Percentiles rank a stretch among this genome's conserved stretches.
Evolutionary conservation across 2,329 filamentous ascomycete genomes (phyloP).

Genomic region (Talaromyces funiculosus): DNA sequence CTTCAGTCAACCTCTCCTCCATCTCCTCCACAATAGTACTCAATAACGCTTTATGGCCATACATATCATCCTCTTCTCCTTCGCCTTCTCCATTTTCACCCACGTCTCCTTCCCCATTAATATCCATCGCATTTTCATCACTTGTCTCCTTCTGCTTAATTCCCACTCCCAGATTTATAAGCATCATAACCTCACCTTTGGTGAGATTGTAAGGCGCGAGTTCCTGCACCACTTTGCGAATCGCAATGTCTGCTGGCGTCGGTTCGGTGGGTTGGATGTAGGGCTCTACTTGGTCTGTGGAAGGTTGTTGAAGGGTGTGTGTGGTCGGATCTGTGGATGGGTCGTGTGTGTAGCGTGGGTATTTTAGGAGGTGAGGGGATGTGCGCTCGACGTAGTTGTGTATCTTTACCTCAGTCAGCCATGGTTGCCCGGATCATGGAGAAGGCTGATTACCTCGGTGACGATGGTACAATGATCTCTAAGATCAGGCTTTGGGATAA

Average conservation of each 20-base stretch:
- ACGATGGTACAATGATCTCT: conserved; percentile 43
- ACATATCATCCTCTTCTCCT: conserved; percentile 22
- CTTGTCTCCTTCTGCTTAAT: conserved; percentile 4
- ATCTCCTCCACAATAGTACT: conserved; percentile 40
- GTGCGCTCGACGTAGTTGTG: conserved; percentile 38
- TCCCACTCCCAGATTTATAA: conserved; percentile 43
- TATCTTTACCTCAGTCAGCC: conserved; percentile 23
- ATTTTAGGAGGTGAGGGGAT: conserved; percentile 35
- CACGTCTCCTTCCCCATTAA: conserved; percentile 15
- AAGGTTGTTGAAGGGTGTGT: conserved; percentile 15
- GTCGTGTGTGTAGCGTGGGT: conserved; percentile 28
- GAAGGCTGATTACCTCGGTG: conserved; percentile 33
- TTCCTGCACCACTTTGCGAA: conserved; percentile 32
- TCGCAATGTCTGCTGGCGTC: conserved; percentile 34
- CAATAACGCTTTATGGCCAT: conserved; percentile 34
- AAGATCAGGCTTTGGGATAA: conserved; percentile 38
- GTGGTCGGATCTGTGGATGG: not conserved
- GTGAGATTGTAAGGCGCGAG: conserved; percentile 39
- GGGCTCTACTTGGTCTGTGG: conserved; percentile 17
- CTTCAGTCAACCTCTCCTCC: conserved; percentile 35
- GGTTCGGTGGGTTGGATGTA: conserved; percentile 15
- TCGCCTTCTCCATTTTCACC: conserved; percentile 17
- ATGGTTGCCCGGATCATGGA: no score
- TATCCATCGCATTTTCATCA: not conserved
- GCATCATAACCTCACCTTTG: conserved; percentile 43